These are phyloP conservation scores for Pyrrhoderma noxium DNA, from an alignment of 1,284 basidiomycete species.

Conservation along the genomic window DNA sequence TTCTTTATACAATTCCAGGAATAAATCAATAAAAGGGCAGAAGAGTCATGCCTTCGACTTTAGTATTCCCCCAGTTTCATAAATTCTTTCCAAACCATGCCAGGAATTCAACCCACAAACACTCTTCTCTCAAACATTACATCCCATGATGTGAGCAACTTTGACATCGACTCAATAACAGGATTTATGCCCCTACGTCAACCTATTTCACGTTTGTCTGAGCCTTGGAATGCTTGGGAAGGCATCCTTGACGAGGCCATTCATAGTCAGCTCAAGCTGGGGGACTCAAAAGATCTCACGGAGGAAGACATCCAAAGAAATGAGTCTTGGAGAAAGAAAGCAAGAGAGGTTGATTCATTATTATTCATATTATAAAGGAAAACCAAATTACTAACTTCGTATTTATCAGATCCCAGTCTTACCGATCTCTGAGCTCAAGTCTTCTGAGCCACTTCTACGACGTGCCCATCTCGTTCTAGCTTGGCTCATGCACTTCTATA, in stretches of 20 bases:
- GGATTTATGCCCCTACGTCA: conserved; percentile 87
- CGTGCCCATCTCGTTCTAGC: conserved; percentile 81
- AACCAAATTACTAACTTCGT: background rate
- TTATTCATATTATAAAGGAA: background rate
- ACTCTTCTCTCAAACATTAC: conserved; percentile 35
- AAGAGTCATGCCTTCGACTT: too few relatives aligned
- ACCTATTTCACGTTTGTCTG: conserved; percentile 58
- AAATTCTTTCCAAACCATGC: too few relatives aligned
- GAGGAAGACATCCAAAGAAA: conserved; percentile 32
- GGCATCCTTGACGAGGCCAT: conserved; percentile 45
- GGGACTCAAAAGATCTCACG: conserved; percentile 39
- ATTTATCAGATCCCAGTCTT: conserved; percentile 41
- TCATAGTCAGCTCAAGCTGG: conserved; percentile 45
- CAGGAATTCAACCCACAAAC: too few relatives aligned
- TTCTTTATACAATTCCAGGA: too few relatives aligned
- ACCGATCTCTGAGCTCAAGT: conserved; percentile 41
- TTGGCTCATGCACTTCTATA: conserved; percentile 85
- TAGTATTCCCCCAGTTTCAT: too few relatives aligned
- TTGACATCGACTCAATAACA: conserved; percentile 86
- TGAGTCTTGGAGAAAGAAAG: conserved; percentile 51
- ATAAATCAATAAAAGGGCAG: too few relatives aligned
- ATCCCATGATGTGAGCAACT: conserved; percentile 87
- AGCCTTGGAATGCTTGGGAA: conserved; percentile 70
- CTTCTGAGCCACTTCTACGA: conserved; percentile 62
- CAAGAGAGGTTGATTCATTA: conserved; percentile 41